A percentile compares a stretch with the other conserved stretches of the same genome.
Evolutionary conservation across 1,284 basidiomycete genomes (phyloP).

Genomic region (Ustilago loliicola): DNA sequence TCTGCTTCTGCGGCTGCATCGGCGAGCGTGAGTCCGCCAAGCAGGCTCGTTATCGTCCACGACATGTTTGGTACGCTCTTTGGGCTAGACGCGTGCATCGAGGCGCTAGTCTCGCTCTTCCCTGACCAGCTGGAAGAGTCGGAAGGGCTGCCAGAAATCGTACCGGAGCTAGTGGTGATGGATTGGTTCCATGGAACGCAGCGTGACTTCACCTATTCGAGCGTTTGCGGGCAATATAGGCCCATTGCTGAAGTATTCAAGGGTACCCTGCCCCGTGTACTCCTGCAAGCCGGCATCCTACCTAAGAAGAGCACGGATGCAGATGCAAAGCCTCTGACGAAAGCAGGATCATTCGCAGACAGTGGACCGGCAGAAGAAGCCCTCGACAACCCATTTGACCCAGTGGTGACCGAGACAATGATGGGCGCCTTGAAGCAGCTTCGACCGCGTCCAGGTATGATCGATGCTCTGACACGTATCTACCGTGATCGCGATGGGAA

Average conservation of each 20-base stretch:
- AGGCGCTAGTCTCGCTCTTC: constrained; percentile 48
- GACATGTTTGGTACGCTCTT: constrained; percentile 67
- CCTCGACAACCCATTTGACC: constrained; percentile 41
- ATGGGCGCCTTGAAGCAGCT: constrained; percentile 56
- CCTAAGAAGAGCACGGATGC: constrained; percentile 25
- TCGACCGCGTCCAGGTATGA: constrained; percentile 58
- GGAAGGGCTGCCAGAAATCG: constrained; percentile 39
- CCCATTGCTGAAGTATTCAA: constrained; percentile 60
- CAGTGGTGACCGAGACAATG: constrained; percentile 43
- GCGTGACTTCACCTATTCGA: constrained; percentile 59
- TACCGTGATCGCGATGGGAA: constrained; percentile 53
- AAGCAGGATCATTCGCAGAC: constrained; percentile 40
- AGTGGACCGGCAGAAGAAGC: constrained; percentile 40
- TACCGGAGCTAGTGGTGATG: constrained; percentile 60
- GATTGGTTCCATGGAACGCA: constrained; percentile 66
- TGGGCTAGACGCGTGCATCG: constrained; percentile 46
- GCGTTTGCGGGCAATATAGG: constrained; percentile 54
- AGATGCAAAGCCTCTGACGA: constrained; percentile 20
- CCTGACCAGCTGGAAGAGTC: constrained; percentile 38
- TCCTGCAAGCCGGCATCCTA: constrained; percentile 57
- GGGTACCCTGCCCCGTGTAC: constrained; percentile 51
- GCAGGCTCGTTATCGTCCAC: constrained; percentile 57
- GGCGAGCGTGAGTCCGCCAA: constrained; percentile 17
- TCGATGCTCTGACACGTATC: constrained; percentile 51
- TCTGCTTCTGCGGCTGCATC: constrained; percentile 4